Percentiles rank a stretch among this genome's conserved stretches.
Evolutionary conservation across 75 land plant species (phyloP).

Genomic region (Cupressus sempervirens): DNA sequence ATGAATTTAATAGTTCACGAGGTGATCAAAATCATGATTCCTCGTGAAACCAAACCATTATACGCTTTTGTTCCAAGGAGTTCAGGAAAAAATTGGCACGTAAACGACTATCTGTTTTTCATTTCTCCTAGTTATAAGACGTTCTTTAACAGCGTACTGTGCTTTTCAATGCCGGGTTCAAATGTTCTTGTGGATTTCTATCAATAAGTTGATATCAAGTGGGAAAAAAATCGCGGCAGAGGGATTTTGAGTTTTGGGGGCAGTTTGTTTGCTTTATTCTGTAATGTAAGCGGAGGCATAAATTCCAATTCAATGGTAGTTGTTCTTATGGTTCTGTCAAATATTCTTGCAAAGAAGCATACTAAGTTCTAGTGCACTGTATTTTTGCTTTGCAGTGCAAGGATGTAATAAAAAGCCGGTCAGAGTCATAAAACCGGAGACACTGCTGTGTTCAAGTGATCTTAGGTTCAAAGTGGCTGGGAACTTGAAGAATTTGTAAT

Average conservation of each 20-base stretch:
- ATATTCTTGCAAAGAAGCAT: not conserved
- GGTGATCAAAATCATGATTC: no score
- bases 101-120: no score
- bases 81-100: no score
- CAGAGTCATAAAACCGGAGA: not conserved
- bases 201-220: no score
- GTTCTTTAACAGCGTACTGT: no score
- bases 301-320: not conserved
- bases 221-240: no score
- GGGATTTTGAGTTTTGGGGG: not conserved
- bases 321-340: not conserved
- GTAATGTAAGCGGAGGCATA: not conserved
- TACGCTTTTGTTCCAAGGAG: no score
- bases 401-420: no score
- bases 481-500: not conserved
- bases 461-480: not conserved
- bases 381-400: not conserved
- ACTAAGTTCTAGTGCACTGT: not conserved
- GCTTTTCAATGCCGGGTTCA: no score
- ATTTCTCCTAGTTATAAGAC: no score
- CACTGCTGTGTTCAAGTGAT: not conserved
- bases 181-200: not conserved
- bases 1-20: no score
- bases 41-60: no score
- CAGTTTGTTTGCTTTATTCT: not conserved